Conservation (phyloP, 495 filamentous ascomycete genomes). For the Haplographium delicatum region DNA sequence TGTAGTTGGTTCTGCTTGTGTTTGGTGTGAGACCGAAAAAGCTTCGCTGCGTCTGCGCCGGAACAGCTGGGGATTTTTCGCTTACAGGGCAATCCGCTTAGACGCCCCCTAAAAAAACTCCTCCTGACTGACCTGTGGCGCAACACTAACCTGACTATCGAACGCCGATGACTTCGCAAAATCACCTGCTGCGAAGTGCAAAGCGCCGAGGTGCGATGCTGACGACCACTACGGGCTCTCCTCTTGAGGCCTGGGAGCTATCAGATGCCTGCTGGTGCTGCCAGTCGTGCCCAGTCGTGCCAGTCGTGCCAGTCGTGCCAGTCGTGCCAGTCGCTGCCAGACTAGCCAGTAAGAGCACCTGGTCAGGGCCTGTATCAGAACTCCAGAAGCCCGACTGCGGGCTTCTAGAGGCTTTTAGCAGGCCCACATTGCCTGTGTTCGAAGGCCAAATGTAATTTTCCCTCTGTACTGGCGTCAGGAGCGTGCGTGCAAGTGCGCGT, state of each 20-base stretch:
- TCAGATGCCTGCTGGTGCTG: background rate
- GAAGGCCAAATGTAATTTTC: no score
- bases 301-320: background rate
- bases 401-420: background rate
- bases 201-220: constrained; percentile 4
- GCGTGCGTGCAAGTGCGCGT: no score
- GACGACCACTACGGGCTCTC: constrained; percentile 3
- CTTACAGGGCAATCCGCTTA: background rate
- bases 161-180: constrained; percentile 13
- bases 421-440: background rate
- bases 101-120: background rate
- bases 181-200: background rate
- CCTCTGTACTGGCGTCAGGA: no score
- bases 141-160: constrained; percentile 19
- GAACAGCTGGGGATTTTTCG: background rate
- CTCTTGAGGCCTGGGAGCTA: constrained; percentile 10
- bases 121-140: constrained; percentile 16
- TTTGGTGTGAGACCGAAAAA: no score
- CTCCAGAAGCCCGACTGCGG: constrained; percentile 1
- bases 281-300: background rate
- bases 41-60: no score
- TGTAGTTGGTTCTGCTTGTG: no score
- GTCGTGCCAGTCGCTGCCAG: background rate
- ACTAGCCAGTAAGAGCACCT: background rate
- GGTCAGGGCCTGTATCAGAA: background rate